Evolutionary conservation across 2,329 filamentous ascomycete genomes (phyloP).

Genomic region (Aspergillus sp.): DNA sequence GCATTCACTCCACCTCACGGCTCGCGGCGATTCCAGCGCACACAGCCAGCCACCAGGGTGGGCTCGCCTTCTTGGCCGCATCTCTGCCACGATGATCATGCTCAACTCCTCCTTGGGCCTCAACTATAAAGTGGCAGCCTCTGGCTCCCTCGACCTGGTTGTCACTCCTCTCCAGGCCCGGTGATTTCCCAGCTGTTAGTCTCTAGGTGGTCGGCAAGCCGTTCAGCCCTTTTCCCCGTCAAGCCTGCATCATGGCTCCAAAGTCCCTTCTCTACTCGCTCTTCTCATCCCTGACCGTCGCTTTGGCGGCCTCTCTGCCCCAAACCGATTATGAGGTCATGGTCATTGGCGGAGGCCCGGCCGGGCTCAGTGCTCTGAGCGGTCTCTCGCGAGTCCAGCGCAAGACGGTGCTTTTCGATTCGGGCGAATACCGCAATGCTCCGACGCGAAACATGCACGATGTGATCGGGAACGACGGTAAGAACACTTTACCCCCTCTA

Average conservation of each 20-base stretch:
- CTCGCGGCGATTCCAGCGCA: neutral
- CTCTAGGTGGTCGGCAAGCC: no score
- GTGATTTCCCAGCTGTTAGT: neutral
- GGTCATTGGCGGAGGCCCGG: conserved; percentile 58
- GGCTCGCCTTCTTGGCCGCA: neutral
- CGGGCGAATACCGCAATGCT: conserved; percentile 57
- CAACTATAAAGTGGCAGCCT: neutral
- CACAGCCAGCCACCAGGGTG: neutral
- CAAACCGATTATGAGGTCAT: conserved; percentile 54
- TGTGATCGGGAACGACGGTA: conserved; percentile 60
- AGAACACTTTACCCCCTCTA: neutral
- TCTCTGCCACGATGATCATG: neutral
- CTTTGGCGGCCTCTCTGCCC: conserved; percentile 24
- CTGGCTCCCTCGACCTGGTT: no score
- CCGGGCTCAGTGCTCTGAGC: conserved; percentile 56
- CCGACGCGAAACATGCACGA: conserved; percentile 62
- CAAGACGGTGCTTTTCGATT: conserved; percentile 58
- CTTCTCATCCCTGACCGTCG: conserved; percentile 22
- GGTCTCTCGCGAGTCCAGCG: conserved; percentile 60
- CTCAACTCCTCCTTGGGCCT: neutral
- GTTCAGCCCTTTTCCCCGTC: neutral
- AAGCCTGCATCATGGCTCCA: conserved; percentile 13
- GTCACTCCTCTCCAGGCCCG: neutral
- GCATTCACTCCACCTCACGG: neutral
- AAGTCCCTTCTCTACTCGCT: conserved; percentile 23